Evolutionary conservation across 768 basidiomycete species (phyloP), one percentile per base, ranked within the genome.

Genomic region (Suillus cothurnatus): DNA sequence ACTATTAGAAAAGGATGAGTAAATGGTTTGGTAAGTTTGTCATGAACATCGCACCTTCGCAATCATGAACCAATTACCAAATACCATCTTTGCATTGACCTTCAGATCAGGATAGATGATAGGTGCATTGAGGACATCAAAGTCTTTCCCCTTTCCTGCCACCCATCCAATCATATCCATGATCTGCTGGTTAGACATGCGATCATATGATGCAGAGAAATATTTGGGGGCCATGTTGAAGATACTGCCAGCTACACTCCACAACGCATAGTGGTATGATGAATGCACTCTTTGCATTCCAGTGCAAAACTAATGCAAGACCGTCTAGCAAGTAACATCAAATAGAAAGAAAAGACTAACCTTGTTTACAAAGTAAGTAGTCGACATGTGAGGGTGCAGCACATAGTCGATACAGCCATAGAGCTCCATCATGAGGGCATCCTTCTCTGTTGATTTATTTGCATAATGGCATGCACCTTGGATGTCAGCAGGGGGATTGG

Each of bases 101-200:
- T 50, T 47, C 21, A 43, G 43, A 34, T 64, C 32, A 26, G 61
- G 64, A 28, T 62, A 64, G 34, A 64, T 38, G 5, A 49, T 41
- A 15, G 64, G 64, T 17, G 34, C n/a, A 1, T 56, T 23, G 34
- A 56, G 34, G 19, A 55, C 32, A 34, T 55, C 12, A 2, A 32
- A 55, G 23, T 50, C 49, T 26, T 50, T 50, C 32, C 32, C 53
- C 53, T 55, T 55, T 1, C 53, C 53, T 34, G 53, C 32, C 52
- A 55, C 32, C 53, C 53, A 55, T n/a, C 53, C 21, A n/a, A 34
- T 55, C 32, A n/a, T 34, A 3, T 32, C 32, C 53, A 55, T 55
- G 19, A 55, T 55, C 53, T 55, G 31, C 32, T 55, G 53, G 31
- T 21, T 34, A 55, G 53, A 21, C 21, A n/a, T 32, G 53, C 12